Base-by-base conservation (phyloP, 2,329 filamentous ascomycete species). In the Cladorrhinum sp. region DNA sequence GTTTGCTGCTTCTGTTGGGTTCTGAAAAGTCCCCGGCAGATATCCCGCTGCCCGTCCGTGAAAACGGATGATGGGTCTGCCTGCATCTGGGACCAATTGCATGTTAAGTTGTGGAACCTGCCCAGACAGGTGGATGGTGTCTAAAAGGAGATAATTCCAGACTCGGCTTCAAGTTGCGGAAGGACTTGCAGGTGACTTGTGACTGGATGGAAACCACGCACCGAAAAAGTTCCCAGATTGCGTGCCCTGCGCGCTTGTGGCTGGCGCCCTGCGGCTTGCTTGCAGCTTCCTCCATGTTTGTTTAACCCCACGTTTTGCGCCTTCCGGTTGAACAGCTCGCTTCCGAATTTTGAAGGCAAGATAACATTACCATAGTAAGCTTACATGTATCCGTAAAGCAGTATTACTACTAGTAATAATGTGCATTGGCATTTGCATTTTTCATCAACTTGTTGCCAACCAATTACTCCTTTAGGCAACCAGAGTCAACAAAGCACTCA, bases 121-220 rank as follows among this genome's bases (percentile, higher is more conserved):
- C 45, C 18, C 25, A 10, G n/a, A n/a, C n/a, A n/a, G n/a, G n/a
- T n/a, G n/a, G n/a, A n/a, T n/a, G n/a, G n/a, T 50, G 18, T 18
- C 38, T 24, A 22, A n/a, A 20, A 18, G n/a, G 49, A 22, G 60
- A 62, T 58, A 61, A 58, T 61, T 52, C 55, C 55, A 55, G 55
- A 58, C 23, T 45, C n/a, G n/a, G n/a, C n/a, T n/a, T n/a, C n/a
- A n/a, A n/a, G n/a, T n/a, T n/a, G n/a, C n/a, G n/a, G n/a, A n/a
- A n/a, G n/a, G n/a, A n/a, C n/a, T n/a, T n/a, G n/a, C n/a, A n/a
- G n/a, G n/a, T n/a, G n/a, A n/a, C n/a, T n/a, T n/a, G n/a, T n/a
- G n/a, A n/a, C n/a, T n/a, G n/a, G n/a, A n/a, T 45, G 41, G 41
- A 45, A 45, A 20, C 41, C 41, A 45, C 41, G 41, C 41, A 45